Conservation (phyloP, 305 asterid genomes). For the Withania somnifera region DNA sequence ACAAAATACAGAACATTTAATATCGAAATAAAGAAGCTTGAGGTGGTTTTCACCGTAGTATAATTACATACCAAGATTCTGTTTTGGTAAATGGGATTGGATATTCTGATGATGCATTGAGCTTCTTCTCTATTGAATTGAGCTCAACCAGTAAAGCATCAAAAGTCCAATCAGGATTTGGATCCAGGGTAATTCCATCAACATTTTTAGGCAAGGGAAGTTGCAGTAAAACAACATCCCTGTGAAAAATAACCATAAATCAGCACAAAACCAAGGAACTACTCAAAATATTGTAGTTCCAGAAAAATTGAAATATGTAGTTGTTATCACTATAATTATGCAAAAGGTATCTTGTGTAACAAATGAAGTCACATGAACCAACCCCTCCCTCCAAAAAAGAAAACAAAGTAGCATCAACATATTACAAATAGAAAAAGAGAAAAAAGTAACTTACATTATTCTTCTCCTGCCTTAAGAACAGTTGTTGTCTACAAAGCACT, state of each 20-base stretch:
- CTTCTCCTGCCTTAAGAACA: not conserved
- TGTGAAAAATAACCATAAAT: conserved; percentile 12
- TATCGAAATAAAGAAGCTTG: not conserved
- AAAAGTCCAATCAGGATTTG: conserved; percentile 80
- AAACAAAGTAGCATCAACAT: not conserved
- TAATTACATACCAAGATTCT: conserved; percentile 31
- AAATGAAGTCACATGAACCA: not conserved
- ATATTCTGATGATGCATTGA: conserved; percentile 19
- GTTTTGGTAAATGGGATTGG: conserved; percentile 35
- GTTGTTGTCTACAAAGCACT: too few relatives aligned
- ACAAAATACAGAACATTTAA: not conserved
- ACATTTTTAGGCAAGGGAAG: conserved; percentile 34
- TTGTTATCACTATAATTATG: not conserved
- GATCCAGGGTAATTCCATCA: conserved; percentile 56
- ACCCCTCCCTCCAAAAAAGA: not conserved
- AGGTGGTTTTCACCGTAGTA: not conserved
- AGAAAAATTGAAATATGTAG: not conserved
- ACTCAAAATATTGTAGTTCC: not conserved
- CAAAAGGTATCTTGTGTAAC: not conserved
- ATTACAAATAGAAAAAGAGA: not conserved
- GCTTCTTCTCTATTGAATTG: conserved; percentile 40
- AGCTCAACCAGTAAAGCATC: conserved; percentile 52
- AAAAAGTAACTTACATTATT: not conserved
- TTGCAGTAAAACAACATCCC: conserved; percentile 45
- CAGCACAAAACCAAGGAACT: not conserved